These are phyloP conservation scores for Euphorbia lathyris DNA, from an alignment of 345 rosid genomes.

Conservation along the genomic window DNA sequence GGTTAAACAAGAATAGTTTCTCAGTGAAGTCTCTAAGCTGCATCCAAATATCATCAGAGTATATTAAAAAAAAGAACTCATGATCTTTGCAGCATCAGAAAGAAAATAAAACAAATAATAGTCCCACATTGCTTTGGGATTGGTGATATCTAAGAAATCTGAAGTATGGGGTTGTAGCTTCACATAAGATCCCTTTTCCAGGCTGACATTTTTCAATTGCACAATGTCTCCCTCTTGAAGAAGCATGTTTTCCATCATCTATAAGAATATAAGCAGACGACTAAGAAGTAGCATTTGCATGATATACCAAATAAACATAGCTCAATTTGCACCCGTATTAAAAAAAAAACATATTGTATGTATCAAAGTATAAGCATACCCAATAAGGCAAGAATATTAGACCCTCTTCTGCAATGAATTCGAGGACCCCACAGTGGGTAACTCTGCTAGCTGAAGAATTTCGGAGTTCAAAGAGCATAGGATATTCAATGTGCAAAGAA, in stretches of 20 bases:
- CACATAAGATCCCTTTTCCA: conserved; percentile 56
- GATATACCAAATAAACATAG: too few relatives aligned
- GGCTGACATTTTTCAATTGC: conserved; percentile 42
- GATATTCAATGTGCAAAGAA: conserved; percentile 55
- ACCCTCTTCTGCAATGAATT: conserved; percentile 68
- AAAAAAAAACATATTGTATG: too few relatives aligned
- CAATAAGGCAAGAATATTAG: conserved; percentile 56
- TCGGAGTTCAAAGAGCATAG: conserved; percentile 55
- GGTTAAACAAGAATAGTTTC: conserved; percentile 73
- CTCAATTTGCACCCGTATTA: too few relatives aligned
- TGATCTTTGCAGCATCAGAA: neutral
- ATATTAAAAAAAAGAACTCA: neutral
- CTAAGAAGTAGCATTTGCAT: conserved; percentile 1
- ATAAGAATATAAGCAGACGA: neutral
- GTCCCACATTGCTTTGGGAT: conserved; percentile 73
- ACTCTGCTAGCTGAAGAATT: conserved; percentile 38
- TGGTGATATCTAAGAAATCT: conserved; percentile 60
- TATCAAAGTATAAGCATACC: conserved; percentile 32
- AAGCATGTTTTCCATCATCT: conserved; percentile 78
- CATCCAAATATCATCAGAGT: conserved; percentile 7
- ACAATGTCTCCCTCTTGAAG: conserved; percentile 60
- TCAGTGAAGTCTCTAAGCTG: conserved; percentile 68
- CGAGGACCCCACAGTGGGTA: conserved; percentile 65
- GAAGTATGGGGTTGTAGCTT: conserved; percentile 65
- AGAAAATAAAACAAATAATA: conserved; percentile 1